phyloP scores from a whole-genome alignment of 1,284 basidiomycete species.

The Ustilago bromivora region DNA sequence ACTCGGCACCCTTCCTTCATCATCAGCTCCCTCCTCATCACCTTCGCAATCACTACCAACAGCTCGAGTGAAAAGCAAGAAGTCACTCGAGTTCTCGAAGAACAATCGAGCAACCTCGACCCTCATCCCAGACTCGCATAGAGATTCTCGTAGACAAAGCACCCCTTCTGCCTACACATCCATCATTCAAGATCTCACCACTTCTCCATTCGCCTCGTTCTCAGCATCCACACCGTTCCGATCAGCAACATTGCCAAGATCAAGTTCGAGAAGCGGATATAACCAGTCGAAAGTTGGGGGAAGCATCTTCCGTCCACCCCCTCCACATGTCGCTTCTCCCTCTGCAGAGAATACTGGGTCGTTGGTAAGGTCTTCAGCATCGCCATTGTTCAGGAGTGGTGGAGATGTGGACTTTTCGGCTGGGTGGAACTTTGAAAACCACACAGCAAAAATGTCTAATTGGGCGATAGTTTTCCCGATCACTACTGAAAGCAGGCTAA shows the following conservation, averaged over 20 bases:
- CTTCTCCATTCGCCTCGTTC: slow-evolving; percentile 22
- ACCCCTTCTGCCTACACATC: slow-evolving; percentile 19
- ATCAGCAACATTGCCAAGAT: slow-evolving; percentile 36
- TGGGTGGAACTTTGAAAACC: slow-evolving; percentile 33
- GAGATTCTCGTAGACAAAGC: slow-evolving; percentile 21
- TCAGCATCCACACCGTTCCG: slow-evolving; percentile 21
- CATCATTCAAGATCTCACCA: slow-evolving; percentile 37
- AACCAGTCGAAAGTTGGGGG: not conserved
- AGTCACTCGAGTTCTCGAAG: slow-evolving; percentile 8
- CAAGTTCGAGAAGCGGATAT: slow-evolving; percentile 10
- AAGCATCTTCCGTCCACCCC: slow-evolving; percentile 22
- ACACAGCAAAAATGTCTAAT: not conserved
- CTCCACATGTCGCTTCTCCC: not conserved
- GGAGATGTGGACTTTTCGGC: slow-evolving; percentile 23
- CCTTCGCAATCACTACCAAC: slow-evolving; percentile 32
- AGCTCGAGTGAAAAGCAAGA: slow-evolving; percentile 2
- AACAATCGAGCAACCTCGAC: slow-evolving; percentile 14
- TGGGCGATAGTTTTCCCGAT: not conserved
- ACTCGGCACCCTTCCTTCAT: slow-evolving; percentile 28
- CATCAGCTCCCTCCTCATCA: slow-evolving; percentile 18
- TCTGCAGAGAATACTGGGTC: not conserved
- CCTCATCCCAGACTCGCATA: slow-evolving; percentile 13
- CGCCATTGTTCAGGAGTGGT: not conserved
- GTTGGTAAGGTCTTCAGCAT: not conserved
- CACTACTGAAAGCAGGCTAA: slow-evolving; percentile 8